Base-by-base conservation (phyloP, 225 moss, liverwort and hornwort species). In the Bryum argenteum region DNA sequence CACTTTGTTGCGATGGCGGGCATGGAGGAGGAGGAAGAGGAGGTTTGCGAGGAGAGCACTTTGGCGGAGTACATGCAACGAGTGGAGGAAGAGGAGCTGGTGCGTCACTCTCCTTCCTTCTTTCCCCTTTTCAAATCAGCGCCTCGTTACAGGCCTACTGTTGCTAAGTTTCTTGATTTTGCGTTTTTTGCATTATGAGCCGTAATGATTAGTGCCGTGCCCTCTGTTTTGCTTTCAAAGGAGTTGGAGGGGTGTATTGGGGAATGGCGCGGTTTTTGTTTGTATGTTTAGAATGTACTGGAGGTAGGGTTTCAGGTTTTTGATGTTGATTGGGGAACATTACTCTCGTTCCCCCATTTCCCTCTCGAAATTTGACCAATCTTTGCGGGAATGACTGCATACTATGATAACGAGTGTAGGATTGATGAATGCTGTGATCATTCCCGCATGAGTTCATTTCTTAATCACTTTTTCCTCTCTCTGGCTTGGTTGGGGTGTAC, bases 71-170 rank as follows among this genome's bases (percentile, higher is more conserved):
- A 79, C 63, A 91, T 96, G 55, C 88, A 91, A 41, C 75, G 80
- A 48, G 79, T 87, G 70, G 91, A 93, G 60, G 91, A 93, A 41
- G 81, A 87, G 81, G 89, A 96, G 81, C 76, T 93, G 81, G 93
- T 89, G 43, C 58, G 71, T 67, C 47, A 21, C 48, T 18, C 24
- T 52, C 19, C 24, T 21, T 42, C 21, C 14, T 20, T 33, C 22
- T 52, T 42, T 14, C 38, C 20, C 57, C 50, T 51, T 28, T 41
- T 67, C 37, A 12, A 5, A 11, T 9, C 9, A 13, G 6, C 48
- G 20, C 15, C 15, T 10, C 11, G 8, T n/a, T 8, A 2, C 47
- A 13, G 55, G 6, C 33, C 33, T 55, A 9, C 20, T 55, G 1
- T 16, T 65, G 66, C 70, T 70, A 53, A 47, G 26, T 40, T 9